Percentiles rank a stretch among this genome's conserved stretches.
phyloP scores from a whole-genome alignment of 352 stramenopile species.

The Globisporangium nodosum region DNA sequence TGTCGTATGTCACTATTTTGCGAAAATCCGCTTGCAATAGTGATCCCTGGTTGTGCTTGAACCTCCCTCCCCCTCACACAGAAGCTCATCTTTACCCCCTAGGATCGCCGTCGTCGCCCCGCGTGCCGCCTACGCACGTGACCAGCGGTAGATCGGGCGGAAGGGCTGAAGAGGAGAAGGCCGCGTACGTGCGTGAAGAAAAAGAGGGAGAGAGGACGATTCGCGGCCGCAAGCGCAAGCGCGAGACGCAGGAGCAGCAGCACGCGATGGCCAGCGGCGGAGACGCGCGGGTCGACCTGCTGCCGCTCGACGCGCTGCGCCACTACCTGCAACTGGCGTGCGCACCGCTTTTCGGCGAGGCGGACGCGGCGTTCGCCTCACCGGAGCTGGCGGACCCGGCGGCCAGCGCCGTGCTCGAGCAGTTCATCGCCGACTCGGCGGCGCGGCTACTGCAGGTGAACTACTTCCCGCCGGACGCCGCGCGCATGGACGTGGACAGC shows the following conservation, averaged over 20 bases:
- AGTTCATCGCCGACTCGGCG: conserved; percentile 61
- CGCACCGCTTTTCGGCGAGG: conserved; percentile 60
- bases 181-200: conserved; percentile 1
- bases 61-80: not conserved
- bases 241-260: conserved; percentile 14
- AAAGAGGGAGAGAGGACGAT: conserved; percentile 13
- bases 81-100: no score
- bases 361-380: conserved; percentile 21
- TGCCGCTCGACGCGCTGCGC: conserved; percentile 40
- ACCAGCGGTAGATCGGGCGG: no score
- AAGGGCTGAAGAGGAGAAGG: not conserved
- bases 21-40: not conserved
- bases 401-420: conserved; percentile 42
- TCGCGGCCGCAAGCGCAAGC: conserved; percentile 13
- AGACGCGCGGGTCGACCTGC: conserved; percentile 26
- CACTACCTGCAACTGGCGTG: conserved; percentile 63
- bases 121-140: no score
- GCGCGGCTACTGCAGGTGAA: conserved; percentile 74
- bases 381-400: conserved; percentile 29
- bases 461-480: conserved; percentile 27
- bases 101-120: no score
- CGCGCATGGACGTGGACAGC: not conserved
- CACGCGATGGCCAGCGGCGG: conserved; percentile 9
- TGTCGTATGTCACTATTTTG: not conserved
- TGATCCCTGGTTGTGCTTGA: not conserved